A percentile compares a stretch with the other conserved stretches of the same genome.
Conservation (phyloP, 768 basidiomycete species). For the Obba rivulosa region DNA sequence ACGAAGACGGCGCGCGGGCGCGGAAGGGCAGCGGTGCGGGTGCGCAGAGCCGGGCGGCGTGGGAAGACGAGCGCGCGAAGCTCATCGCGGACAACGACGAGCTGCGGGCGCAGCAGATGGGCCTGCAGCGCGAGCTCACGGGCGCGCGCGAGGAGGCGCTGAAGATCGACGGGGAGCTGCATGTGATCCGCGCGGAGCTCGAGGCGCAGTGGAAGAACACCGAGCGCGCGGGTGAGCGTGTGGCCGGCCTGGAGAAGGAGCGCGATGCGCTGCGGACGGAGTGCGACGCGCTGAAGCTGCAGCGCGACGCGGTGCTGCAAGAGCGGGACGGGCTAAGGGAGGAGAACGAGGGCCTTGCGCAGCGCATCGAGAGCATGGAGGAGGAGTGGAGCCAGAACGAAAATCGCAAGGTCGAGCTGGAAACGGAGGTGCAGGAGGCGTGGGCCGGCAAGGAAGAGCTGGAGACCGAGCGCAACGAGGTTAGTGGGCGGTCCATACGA, state of each 20-base stretch:
- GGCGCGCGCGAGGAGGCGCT: constrained; percentile 32
- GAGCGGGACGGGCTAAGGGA: constrained; percentile 24
- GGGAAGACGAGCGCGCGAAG: constrained; percentile 49
- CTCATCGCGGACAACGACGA: constrained; percentile 36
- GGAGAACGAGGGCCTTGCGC: constrained; percentile 32
- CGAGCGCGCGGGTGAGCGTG: constrained; percentile 47
- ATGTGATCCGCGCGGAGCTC: constrained; percentile 52
- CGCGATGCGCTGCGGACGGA: constrained; percentile 24
- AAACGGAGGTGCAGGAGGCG: constrained; percentile 48
- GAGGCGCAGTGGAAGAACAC: constrained; percentile 70
- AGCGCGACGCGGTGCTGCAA: constrained; percentile 23
- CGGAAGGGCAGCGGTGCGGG: constrained; percentile 34
- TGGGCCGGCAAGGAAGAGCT: constrained; percentile 47
- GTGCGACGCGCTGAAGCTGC: constrained; percentile 12
- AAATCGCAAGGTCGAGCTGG: constrained; percentile 49
- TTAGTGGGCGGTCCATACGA: constrained; percentile 21
- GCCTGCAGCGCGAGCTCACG: constrained; percentile 34
- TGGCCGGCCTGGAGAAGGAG: constrained; percentile 31
- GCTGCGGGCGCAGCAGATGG: constrained; percentile 39
- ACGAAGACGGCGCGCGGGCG: constrained; percentile 24
- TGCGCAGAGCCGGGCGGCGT: constrained; percentile 31
- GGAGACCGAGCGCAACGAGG: constrained; percentile 53
- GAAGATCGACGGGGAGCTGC: constrained; percentile 25
- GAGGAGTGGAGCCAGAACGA: constrained; percentile 52
- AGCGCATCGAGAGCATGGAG: constrained; percentile 42